Evolutionary conservation across 768 basidiomycete genomes (phyloP), one percentile per base, ranked within the genome.

Genomic region (Mycena leptocephala): DNA sequence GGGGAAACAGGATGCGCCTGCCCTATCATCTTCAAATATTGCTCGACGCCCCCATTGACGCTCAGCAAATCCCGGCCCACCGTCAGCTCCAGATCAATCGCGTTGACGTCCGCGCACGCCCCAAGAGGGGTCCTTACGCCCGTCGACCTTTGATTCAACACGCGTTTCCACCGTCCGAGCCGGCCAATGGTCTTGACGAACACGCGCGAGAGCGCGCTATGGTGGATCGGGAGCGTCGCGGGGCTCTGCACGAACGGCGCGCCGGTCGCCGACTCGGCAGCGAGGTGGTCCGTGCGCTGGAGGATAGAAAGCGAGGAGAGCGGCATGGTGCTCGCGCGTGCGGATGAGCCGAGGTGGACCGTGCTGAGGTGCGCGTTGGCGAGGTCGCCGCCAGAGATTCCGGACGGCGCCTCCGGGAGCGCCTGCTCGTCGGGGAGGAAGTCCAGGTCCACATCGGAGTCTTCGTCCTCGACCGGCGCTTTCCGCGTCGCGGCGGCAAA

Each of bases 151-250:
- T 89, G 85, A 78, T 94, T 93, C 65, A 97, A 83, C 33, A 95
- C 95, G 8, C 96, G 92, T 80, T 90, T 95, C 95, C 96, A 95
- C 13, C 94, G 87, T 2, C 96, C 96, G 22, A 97, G 85, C 7
- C 94, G 90, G 6, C 96, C 95, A 33, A 97, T 93, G 3, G 96
- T 96, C 84, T 92, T 94, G 67, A 95, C 93, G 59, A 97, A 90
- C 14, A 90, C 95, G 1, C 95, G 90, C 0, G 95, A 95, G 20
- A 97, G 86, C 0, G 93, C 88, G 79, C 88, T 92, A 67, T 94
- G 92, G 32, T 91, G 91, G 46, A 88, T 86, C 1, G 92, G 90
- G 16, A 92, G 84, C 9, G 89, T 80, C 2, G 87, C 84, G 9
- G 90, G 82, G 13, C 87, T 87, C 55, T 89, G 86, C 6, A 85